phyloP scores from a whole-genome alignment of 78 protist species.

The Protostelium mycophagum region DNA sequence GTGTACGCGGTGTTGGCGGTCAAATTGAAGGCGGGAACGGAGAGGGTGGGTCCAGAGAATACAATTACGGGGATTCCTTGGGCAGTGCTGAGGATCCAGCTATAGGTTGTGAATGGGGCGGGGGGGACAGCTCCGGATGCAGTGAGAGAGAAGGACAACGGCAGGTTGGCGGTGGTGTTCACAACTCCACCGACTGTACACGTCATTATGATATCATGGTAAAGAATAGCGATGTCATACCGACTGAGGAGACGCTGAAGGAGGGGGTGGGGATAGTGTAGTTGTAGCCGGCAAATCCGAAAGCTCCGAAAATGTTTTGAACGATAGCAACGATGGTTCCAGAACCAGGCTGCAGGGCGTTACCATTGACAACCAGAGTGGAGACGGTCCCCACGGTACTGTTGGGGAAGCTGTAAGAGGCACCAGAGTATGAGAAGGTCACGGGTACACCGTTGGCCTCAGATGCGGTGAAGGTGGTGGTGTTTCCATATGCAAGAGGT shows the following conservation, averaged over 20 bases:
- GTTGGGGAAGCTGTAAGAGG: neutral
- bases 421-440: neutral
- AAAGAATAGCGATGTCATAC: neutral
- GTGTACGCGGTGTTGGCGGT: neutral
- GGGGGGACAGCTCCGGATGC: neutral
- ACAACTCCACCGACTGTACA: neutral
- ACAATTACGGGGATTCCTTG: neutral
- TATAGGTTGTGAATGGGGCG: neutral
- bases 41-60: neutral
- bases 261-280: neutral
- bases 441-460: neutral
- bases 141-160: too few species aligned
- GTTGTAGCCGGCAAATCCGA: neutral
- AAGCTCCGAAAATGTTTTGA: neutral
- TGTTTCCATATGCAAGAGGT: neutral
- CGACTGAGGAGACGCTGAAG: neutral
- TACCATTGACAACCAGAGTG: too few species aligned
- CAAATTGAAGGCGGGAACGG: neutral
- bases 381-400: neutral
- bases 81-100: neutral
- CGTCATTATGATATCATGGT: neutral
- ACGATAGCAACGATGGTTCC: neutral
- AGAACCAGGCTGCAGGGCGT: neutral
- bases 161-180: neutral
- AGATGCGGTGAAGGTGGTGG: neutral